A percentile compares a stretch with the other conserved stretches of the same genome.
Evolutionary conservation across 2,329 filamentous ascomycete genomes (phyloP).

Genomic region (Zalaria sp.): DNA sequence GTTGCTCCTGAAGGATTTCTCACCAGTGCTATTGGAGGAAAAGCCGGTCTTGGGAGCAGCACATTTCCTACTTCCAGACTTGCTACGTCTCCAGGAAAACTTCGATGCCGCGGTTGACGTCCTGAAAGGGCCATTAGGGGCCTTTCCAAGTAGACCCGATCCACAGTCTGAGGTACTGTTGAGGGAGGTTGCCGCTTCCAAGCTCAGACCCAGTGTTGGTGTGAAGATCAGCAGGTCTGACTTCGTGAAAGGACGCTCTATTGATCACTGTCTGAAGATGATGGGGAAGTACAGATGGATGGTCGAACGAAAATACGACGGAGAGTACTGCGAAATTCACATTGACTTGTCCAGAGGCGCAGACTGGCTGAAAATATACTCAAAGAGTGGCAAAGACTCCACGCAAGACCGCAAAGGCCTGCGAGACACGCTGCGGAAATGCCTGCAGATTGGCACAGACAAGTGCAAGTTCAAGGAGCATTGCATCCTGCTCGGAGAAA

Average conservation of each 20-base stretch:
- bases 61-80: constrained; percentile 54
- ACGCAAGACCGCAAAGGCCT: constrained; percentile 54
- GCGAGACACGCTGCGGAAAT: constrained; percentile 48
- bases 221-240: constrained; percentile 31
- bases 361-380: constrained; percentile 64
- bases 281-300: constrained; percentile 48
- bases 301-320: constrained; percentile 72
- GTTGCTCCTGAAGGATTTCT: constrained; percentile 62
- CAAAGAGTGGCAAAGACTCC: constrained; percentile 84
- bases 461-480: constrained; percentile 45
- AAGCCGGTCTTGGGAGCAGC: constrained; percentile 42
- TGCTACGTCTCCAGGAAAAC: constrained; percentile 57
- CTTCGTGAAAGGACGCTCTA: constrained; percentile 33
- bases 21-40: constrained; percentile 50
- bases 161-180: constrained; percentile 15
- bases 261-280: constrained; percentile 61
- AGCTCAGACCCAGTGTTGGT: constrained; percentile 24
- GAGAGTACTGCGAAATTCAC: constrained; percentile 79
- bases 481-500: constrained; percentile 74
- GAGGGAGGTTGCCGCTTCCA: constrained; percentile 23
- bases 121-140: constrained; percentile 30
- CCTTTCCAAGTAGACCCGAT: constrained; percentile 23
- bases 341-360: constrained; percentile 47
- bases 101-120: constrained; percentile 46
- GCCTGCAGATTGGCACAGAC: constrained; percentile 45